Percentiles rank a stretch among this genome's conserved stretches.
These are phyloP conservation scores for Shiraia bambusicola DNA, from an alignment of 2,329 filamentous ascomycete genomes.

Conservation along the genomic window DNA sequence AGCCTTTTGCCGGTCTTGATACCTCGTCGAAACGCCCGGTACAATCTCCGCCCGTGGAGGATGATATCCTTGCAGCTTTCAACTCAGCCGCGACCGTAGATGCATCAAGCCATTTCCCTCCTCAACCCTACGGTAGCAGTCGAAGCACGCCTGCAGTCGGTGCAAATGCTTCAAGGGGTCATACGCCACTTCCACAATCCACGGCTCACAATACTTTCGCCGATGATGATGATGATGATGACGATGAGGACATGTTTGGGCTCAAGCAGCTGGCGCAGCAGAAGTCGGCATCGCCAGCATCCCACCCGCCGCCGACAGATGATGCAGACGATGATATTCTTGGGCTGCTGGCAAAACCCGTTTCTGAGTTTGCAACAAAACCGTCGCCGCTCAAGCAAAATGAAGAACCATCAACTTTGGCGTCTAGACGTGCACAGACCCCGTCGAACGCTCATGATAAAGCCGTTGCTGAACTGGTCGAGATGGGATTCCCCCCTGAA, in stretches of 20 bases:
- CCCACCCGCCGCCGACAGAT: conserved; percentile 16
- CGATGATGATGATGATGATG: conserved; percentile 70
- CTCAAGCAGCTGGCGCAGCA: conserved; percentile 63
- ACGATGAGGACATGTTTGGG: conserved; percentile 86
- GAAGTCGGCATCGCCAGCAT: conserved; percentile 31
- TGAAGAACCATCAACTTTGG: conserved; percentile 8
- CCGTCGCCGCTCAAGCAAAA: conserved; percentile 17
- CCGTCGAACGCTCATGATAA: conserved; percentile 64
- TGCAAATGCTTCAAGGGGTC: conserved; percentile 27
- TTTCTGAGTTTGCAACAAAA: conserved; percentile 52
- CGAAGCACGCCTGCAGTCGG: conserved; percentile 44
- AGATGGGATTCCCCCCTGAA: conserved; percentile 89
- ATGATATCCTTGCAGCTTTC: conserved; percentile 64
- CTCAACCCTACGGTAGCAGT: conserved; percentile 43
- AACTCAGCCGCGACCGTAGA: conserved; percentile 61
- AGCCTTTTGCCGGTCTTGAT: conserved; percentile 41
- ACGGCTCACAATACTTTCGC: conserved; percentile 40
- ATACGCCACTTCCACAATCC: conserved; percentile 30
- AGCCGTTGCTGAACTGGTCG: conserved; percentile 83
- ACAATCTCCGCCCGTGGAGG: conserved; percentile 48
- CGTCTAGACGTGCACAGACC: conserved; percentile 17
- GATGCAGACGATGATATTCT: conserved; percentile 62
- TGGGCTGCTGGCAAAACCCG: conserved; percentile 61
- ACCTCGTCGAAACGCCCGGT: conserved; percentile 32
- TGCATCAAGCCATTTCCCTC: conserved; percentile 60